Evolutionary conservation across 2,329 filamentous ascomycete species (phyloP).

Genomic region (Colletotrichum sp.): DNA sequence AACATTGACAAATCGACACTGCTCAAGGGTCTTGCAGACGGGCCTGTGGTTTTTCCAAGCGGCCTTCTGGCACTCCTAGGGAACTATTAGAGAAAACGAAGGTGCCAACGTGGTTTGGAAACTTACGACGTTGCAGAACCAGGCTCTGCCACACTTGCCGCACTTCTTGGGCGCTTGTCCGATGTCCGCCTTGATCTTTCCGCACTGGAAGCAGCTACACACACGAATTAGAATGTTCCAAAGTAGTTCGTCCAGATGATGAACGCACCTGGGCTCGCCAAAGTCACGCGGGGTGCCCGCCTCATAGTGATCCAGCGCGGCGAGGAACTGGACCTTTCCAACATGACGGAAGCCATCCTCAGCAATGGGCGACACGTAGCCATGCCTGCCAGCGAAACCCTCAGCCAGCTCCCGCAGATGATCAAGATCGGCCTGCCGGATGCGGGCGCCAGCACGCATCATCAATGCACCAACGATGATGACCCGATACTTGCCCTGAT

Average conservation of each 20-base stretch:
- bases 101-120: neutral
- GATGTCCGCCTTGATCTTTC: constrained; percentile 21
- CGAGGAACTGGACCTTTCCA: constrained; percentile 24
- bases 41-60: neutral
- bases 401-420: constrained; percentile 21
- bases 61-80: neutral
- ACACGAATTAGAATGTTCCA: neutral
- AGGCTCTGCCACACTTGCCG: constrained; percentile 16
- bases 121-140: constrained; percentile 24
- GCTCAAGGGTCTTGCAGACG: neutral
- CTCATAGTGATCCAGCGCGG: constrained; percentile 26
- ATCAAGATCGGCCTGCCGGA: constrained; percentile 23
- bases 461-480: constrained; percentile 25
- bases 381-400: neutral
- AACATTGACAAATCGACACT: neutral
- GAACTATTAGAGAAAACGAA: neutral
- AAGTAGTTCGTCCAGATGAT: neutral
- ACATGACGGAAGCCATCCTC: constrained; percentile 23
- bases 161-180: constrained; percentile 13
- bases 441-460: constrained; percentile 27
- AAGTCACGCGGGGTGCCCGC: constrained; percentile 23
- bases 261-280: constrained; percentile 15
- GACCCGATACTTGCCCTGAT: constrained; percentile 19
- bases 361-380: neutral
- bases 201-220: constrained; percentile 27